A percentile compares a stretch with the other conserved stretches of the same genome.
Conservation (phyloP, 768 basidiomycete species). For the Pleurotus ostreatus region DNA sequence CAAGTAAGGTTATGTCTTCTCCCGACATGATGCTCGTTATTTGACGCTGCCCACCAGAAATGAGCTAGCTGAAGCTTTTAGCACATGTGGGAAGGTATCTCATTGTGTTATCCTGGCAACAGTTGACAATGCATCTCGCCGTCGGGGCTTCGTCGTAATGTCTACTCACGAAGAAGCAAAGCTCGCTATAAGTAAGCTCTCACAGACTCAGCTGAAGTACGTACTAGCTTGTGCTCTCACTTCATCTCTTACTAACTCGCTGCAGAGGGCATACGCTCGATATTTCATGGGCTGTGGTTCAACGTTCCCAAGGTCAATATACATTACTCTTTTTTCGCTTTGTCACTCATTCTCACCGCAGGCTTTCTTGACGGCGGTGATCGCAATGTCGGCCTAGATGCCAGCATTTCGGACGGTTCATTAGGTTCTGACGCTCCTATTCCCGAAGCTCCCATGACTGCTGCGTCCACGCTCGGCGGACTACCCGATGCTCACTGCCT, state of each 20-base stretch:
- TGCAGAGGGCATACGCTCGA: constrained; percentile 70
- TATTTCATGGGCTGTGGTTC: constrained; percentile 85
- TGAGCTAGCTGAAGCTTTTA: constrained; percentile 62
- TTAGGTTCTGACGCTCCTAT: constrained; percentile 18
- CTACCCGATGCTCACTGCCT: constrained; percentile 27
- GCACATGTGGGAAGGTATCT: constrained; percentile 60
- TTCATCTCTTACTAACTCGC: constrained; percentile 6
- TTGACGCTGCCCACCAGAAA: constrained; percentile 22
- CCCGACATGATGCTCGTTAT: neutral
- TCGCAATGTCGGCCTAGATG: constrained; percentile 59
- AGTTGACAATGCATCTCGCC: constrained; percentile 77
- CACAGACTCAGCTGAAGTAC: constrained; percentile 69
- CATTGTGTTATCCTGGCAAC: constrained; percentile 84
- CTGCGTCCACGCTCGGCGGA: constrained; percentile 20
- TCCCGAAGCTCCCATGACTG: constrained; percentile 29
- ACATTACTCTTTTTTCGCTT: neutral
- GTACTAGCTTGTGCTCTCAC: constrained; percentile 10
- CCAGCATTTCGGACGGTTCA: constrained; percentile 28
- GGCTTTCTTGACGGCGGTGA: constrained; percentile 83
- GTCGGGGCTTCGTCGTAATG: constrained; percentile 85
- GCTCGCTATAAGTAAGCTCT: constrained; percentile 59
- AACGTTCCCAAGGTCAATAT: constrained; percentile 69
- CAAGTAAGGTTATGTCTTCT: constrained; percentile 42
- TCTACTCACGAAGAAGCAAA: constrained; percentile 67
- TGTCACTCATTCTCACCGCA: constrained; percentile 18